A percentile compares a stretch with the other conserved stretches of the same genome.
Evolutionary conservation across 257 asterid genomes (phyloP).

Genomic region (Agastache rugosa): DNA sequence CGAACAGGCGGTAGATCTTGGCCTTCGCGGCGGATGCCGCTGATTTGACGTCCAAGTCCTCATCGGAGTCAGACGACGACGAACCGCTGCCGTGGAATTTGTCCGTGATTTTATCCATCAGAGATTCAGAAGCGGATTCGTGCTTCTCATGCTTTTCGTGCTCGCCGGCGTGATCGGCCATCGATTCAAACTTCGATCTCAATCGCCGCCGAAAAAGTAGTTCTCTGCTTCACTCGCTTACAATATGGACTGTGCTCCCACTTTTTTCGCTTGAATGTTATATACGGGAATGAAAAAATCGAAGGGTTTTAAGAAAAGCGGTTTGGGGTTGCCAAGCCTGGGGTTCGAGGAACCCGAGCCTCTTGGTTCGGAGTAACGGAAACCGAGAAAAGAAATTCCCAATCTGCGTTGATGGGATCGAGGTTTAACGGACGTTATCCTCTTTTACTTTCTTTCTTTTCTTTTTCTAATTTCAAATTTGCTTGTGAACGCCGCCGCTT

Average conservation of each 20-base stretch:
- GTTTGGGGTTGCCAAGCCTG: constrained; percentile 46
- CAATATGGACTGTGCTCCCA: not conserved
- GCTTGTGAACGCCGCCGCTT: not conserved
- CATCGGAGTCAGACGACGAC: constrained; percentile 82
- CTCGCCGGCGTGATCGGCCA: constrained; percentile 60
- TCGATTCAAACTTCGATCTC: constrained; percentile 46
- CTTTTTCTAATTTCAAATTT: not conserved
- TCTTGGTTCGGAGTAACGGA: constrained; percentile 34
- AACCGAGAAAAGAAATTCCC: constrained; percentile 33
- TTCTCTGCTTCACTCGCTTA: not conserved
- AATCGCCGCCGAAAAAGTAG: constrained; percentile 36
- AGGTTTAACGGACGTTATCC: constrained; percentile 40
- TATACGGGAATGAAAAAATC: constrained; percentile 13
- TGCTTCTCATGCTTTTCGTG: constrained; percentile 58
- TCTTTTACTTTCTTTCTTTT: not conserved
- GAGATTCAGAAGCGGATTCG: constrained; percentile 64
- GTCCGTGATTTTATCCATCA: constrained; percentile 72
- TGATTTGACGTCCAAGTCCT: constrained; percentile 52
- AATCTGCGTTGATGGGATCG: constrained; percentile 40
- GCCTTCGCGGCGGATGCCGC: constrained; percentile 54
- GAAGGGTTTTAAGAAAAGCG: constrained; percentile 36
- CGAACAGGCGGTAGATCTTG: constrained; percentile 90
- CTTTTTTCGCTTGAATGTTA: constrained; percentile 27
- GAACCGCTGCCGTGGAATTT: constrained; percentile 71
- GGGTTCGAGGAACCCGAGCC: constrained; percentile 39